Evolutionary conservation across 2,329 filamentous ascomycete species (phyloP).

Genomic region (Neophaeococcomyces mojaviensis): DNA sequence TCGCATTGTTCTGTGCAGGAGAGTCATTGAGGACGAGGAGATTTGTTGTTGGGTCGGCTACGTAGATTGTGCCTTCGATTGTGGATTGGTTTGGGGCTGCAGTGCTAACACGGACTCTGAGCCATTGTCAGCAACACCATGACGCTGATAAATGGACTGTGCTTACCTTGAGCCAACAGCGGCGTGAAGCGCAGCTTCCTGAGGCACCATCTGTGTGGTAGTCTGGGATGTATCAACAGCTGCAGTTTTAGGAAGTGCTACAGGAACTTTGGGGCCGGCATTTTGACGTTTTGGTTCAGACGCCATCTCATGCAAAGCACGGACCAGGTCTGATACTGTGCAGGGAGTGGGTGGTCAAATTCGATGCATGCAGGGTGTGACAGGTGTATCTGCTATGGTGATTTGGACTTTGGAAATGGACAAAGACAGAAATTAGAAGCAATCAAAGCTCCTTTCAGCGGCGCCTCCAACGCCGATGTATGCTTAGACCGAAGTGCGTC

Average conservation of each 20-base stretch:
- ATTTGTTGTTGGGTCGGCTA: constrained; percentile 53
- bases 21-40: constrained; percentile 54
- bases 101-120: constrained; percentile 53
- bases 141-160: background rate
- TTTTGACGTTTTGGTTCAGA: constrained; percentile 52
- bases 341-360: background rate
- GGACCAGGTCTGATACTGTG: background rate
- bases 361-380: background rate
- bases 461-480: constrained; percentile 5
- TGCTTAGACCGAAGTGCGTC: background rate
- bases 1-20: constrained; percentile 31
- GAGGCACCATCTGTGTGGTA: constrained; percentile 38
- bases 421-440: background rate
- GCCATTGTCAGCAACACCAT: constrained; percentile 8
- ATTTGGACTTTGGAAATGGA: background rate
- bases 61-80: constrained; percentile 56
- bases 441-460: background rate
- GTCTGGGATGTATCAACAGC: constrained; percentile 31
- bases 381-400: background rate
- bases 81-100: constrained; percentile 42
- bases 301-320: constrained; percentile 14
- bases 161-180: constrained; percentile 56
- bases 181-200: constrained; percentile 49
- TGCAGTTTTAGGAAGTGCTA: constrained; percentile 44
- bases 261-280: constrained; percentile 42